Evolutionary conservation across 768 basidiomycete genomes (phyloP).

Genomic region (Favolaschia claudopus): DNA sequence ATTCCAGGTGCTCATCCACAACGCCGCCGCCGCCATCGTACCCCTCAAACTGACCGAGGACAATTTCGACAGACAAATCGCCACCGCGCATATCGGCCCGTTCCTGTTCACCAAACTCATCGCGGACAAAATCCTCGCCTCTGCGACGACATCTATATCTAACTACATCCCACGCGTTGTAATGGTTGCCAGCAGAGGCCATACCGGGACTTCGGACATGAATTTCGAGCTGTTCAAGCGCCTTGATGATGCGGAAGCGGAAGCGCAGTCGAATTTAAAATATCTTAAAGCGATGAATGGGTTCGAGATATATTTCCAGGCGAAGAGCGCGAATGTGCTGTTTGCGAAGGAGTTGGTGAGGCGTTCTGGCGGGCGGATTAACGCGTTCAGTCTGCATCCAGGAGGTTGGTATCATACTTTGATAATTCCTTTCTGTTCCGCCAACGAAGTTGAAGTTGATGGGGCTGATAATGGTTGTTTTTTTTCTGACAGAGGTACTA

Average conservation of each 20-base stretch:
- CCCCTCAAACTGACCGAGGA: slow-evolving; percentile 6
- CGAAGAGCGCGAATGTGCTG: slow-evolving; percentile 6
- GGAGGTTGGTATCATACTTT: neutral
- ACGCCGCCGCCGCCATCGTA: slow-evolving; percentile 1
- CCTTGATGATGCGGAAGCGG: too few species aligned
- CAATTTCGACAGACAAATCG: neutral
- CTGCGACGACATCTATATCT: neutral
- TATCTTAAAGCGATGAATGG: too few species aligned
- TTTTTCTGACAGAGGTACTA: too few species aligned
- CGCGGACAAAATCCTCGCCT: neutral
- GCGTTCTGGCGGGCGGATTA: neutral
- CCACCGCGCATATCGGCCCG: neutral
- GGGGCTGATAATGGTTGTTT: too few species aligned
- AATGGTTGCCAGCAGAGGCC: too few species aligned
- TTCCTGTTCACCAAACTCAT: slow-evolving; percentile 9
- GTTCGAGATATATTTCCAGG: neutral
- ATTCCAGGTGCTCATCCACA: slow-evolving; percentile 11
- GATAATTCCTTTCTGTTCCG: neutral
- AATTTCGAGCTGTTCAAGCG: too few species aligned
- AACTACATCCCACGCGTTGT: too few species aligned
- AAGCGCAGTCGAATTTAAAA: too few species aligned
- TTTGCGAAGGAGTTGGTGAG: neutral
- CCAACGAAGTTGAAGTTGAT: too few species aligned
- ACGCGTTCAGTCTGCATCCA: neutral
- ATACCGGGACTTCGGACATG: too few species aligned